Base-by-base conservation (phyloP, 1,139 yeast species). In the Pichia inconspicua region DNA sequence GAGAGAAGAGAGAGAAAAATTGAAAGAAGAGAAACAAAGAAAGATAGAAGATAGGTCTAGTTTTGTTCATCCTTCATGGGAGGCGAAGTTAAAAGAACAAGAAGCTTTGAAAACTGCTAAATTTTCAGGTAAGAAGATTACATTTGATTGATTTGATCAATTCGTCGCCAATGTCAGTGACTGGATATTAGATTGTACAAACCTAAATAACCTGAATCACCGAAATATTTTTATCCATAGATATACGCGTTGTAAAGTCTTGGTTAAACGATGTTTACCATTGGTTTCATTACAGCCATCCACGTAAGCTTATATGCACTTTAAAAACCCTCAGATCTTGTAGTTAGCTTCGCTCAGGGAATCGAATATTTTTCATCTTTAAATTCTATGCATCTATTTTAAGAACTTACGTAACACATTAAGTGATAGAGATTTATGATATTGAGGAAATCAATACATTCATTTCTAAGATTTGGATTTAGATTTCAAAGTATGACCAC, bases 41-140 rank as follows among this genome's bases (percentile, higher is more conserved):
- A 55, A 46, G 39, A 42, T 60, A 55, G 40, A 46, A 15, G 55
- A 51, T n/a, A 55, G 52, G 35, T 64, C 70, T 5, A 10, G 27
- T 3, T 27, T 17, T 17, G 63, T 87, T 50, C 98, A 92, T 76
- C 98, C 98, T 17, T 92, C 98, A 3, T 92, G 98, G 98, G 82
- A 80, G 58, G 98, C 98, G 19, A 84, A 83, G 68, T 76, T 74
- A 66, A 64, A 72, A 51, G 86, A 85, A 48, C 84, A 86, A 66
- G 82, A 83, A 62, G 77, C 80, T 57, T 64, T 72, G 53, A 77
- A 78, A 65, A 78, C 78, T 51, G 80, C 76, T 45, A 81, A 83
- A 60, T 89, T 89, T 61, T 67, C 73, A 45, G 98, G 97, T 63
- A 90, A 87, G 69, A 92, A 90, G 71, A 77, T 85, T 59, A 80